phyloP scores from a whole-genome alignment of 768 basidiomycete genomes.

The Amanita thiersii region DNA sequence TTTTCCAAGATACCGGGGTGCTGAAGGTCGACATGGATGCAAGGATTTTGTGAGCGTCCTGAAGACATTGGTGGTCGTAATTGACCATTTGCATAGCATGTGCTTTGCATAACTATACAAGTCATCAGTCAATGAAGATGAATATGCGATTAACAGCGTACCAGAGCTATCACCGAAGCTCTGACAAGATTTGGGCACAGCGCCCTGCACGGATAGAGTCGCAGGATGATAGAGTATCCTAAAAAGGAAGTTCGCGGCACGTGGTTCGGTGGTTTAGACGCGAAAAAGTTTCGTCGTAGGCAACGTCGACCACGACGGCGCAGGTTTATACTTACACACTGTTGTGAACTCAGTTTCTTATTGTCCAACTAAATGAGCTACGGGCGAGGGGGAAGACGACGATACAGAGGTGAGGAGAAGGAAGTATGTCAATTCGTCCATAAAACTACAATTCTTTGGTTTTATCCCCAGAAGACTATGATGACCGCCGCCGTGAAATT shows the following conservation, averaged over 20 bases:
- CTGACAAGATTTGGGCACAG: conserved; percentile 2
- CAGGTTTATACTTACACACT: background rate
- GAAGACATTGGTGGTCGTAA: conserved; percentile 36
- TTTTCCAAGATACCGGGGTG: too few relatives aligned
- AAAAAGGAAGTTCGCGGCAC: conserved; percentile 1
- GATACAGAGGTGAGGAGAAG: conserved; percentile 45
- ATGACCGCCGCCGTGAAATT: conserved; percentile 56
- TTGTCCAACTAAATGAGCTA: conserved; percentile 40
- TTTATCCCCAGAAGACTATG: conserved; percentile 49
- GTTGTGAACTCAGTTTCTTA: conserved; percentile 8
- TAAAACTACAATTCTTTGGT: background rate
- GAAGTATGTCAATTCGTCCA: conserved; percentile 5
- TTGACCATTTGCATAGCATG: conserved; percentile 67
- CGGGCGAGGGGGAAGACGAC: conserved; percentile 44
- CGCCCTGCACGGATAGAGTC: conserved; percentile 4
- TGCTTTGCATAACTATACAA: conserved; percentile 46
- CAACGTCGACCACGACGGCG: background rate
- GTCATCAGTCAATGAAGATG: conserved; percentile 4
- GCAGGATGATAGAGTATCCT: background rate
- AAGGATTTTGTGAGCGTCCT: conserved; percentile 10
- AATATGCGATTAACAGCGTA: conserved; percentile 1
- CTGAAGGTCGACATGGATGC: background rate
- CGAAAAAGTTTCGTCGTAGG: background rate
- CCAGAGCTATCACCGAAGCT: conserved; percentile 10
- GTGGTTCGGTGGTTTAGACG: background rate